Conservation (phyloP, 2,329 filamentous ascomycete species). For the Ceratocystis lukuohia region DNA sequence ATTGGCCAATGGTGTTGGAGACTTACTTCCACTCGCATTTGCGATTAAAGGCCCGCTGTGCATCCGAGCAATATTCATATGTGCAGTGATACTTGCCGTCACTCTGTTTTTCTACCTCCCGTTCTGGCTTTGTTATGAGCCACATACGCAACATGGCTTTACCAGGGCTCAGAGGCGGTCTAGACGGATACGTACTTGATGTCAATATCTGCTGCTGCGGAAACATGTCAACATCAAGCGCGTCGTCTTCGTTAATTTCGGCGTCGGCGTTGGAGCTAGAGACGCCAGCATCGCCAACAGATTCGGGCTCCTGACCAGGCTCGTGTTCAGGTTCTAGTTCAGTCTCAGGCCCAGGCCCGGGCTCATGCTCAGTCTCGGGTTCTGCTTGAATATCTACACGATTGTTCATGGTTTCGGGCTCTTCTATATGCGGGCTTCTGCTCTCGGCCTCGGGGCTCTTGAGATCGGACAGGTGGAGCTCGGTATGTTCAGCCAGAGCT, state of each 20-base stretch:
- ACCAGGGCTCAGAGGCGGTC: neutral
- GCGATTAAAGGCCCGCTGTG: conserved; percentile 54
- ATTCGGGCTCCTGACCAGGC: too few relatives aligned
- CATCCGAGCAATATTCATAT: conserved; percentile 53
- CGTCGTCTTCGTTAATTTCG: neutral
- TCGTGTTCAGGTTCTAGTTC: too few relatives aligned
- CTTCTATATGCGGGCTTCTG: conserved; percentile 10
- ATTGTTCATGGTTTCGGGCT: neutral
- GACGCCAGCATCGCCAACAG: neutral
- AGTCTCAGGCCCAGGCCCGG: too few relatives aligned
- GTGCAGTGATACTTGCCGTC: conserved; percentile 69
- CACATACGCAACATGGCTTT: conserved; percentile 31
- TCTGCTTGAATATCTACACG: neutral
- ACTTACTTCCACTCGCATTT: conserved; percentile 93
- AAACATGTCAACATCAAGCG: neutral
- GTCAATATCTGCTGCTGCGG: neutral
- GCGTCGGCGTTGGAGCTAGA: neutral
- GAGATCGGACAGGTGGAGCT: conserved; percentile 14
- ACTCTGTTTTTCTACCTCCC: conserved; percentile 45
- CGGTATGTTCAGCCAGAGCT: conserved; percentile 23
- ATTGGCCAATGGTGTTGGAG: neutral
- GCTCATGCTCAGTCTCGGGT: too few relatives aligned
- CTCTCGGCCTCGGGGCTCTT: conserved; percentile 13
- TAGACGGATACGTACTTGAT: neutral
- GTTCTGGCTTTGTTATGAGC: conserved; percentile 45